Evolutionary conservation across 768 basidiomycete genomes (phyloP).

Genomic region (Tylopilus sp.): DNA sequence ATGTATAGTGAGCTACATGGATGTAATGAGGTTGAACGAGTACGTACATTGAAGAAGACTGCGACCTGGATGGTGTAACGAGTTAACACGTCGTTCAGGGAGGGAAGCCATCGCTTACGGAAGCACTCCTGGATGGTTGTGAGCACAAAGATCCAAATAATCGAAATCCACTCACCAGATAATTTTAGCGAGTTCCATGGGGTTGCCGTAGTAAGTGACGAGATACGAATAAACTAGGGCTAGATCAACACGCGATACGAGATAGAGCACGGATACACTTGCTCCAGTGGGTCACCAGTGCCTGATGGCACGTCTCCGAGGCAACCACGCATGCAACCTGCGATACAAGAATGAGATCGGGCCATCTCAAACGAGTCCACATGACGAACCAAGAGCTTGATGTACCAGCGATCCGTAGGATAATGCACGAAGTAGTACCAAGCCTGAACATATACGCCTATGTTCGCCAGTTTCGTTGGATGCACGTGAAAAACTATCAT

Average conservation of each 20-base stretch:
- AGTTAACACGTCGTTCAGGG: slow-evolving; percentile 4
- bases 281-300: slow-evolving; percentile 51
- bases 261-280: slow-evolving; percentile 1
- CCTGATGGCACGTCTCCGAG: slow-evolving; percentile 53
- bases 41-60: slow-evolving; percentile 35
- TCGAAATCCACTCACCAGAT: slow-evolving; percentile 39
- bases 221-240: slow-evolving; percentile 46
- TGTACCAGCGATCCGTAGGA: slow-evolving; percentile 47
- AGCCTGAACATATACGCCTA: slow-evolving; percentile 54
- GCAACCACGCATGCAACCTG: slow-evolving; percentile 48
- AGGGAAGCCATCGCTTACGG: slow-evolving; percentile 13
- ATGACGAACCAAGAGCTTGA: slow-evolving; percentile 43
- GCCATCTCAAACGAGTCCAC: neutral
- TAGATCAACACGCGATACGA: neutral
- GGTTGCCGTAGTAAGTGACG: slow-evolving; percentile 35
- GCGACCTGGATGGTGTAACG: slow-evolving; percentile 35
- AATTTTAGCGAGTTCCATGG: slow-evolving; percentile 26
- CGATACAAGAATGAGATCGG: neutral
- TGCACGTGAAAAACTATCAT: neutral
- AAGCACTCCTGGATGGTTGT: slow-evolving; percentile 17
- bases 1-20: neutral
- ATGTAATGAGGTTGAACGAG: neutral
- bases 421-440: slow-evolving; percentile 52
- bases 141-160: neutral
- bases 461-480: neutral